Conservation (phyloP, 345 rosid species). For the Salix brachista region DNA sequence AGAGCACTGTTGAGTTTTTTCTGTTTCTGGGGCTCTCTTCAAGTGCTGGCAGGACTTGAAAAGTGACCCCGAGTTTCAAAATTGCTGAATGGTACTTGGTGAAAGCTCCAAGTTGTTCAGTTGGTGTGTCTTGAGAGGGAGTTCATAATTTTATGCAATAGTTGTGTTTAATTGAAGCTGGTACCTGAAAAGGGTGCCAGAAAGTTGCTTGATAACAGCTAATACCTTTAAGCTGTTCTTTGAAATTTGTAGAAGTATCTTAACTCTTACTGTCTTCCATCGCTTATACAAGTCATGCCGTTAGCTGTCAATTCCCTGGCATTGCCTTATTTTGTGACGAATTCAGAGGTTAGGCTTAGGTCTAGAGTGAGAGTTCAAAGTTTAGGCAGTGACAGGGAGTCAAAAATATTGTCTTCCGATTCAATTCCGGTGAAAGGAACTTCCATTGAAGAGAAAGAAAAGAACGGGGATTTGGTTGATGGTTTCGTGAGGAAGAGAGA, state of each 20-base stretch:
- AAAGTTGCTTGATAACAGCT: constrained; percentile 3
- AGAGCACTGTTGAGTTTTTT: not conserved
- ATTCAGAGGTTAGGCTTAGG: constrained; percentile 23
- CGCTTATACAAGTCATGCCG: constrained; percentile 21
- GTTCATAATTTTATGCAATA: not conserved
- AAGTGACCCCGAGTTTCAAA: too few relatives aligned
- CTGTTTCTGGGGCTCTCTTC: not conserved
- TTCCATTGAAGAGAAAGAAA: constrained; percentile 27
- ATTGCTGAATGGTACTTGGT: not conserved
- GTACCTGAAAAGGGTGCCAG: not conserved
- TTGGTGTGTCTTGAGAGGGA: not conserved
- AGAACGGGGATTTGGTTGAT: constrained; percentile 6
- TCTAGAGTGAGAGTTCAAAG: constrained; percentile 49
- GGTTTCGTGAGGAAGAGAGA: not conserved
- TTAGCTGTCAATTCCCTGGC: constrained; percentile 27
- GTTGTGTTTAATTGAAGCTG: not conserved
- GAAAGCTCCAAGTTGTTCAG: not conserved
- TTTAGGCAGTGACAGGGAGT: constrained; percentile 25
- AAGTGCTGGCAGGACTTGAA: not conserved
- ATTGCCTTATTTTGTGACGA: constrained; percentile 23
- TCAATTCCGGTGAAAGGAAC: constrained; percentile 35
- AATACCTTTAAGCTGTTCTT: not conserved
- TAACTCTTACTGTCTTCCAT: not conserved
- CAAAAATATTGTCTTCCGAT: constrained; percentile 31
- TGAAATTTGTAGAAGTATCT: not conserved